A percentile compares a stretch with the other conserved stretches of the same genome.
Evolutionary conservation across 768 basidiomycete species (phyloP).

Genomic region (Pleurotus pulmonarius): DNA sequence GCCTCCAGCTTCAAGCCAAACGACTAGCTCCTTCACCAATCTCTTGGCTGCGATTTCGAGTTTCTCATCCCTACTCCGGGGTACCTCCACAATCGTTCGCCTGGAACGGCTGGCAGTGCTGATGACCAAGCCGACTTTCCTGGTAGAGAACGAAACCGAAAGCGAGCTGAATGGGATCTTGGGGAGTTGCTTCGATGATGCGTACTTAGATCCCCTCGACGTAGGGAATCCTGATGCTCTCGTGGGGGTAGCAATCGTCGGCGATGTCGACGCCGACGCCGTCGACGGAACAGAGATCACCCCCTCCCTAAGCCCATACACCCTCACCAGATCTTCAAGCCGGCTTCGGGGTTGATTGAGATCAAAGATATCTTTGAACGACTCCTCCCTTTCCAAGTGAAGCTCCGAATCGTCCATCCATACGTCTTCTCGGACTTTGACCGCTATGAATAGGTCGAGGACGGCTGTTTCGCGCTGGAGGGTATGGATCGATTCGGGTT

Average conservation of each 20-base stretch:
- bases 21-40: conserved; percentile 45
- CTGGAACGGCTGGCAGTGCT: conserved; percentile 29
- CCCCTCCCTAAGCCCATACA: conserved; percentile 36
- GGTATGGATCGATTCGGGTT: conserved; percentile 29
- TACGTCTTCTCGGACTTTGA: conserved; percentile 79
- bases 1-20: conserved; percentile 27
- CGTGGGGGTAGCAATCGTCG: neutral
- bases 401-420: conserved; percentile 71
- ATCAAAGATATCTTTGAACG: conserved; percentile 78
- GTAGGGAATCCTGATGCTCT: neutral
- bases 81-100: conserved; percentile 53
- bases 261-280: conserved; percentile 5
- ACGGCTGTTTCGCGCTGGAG: conserved; percentile 71
- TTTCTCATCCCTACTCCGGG: conserved; percentile 46
- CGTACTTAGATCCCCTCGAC: neutral
- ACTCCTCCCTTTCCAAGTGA: conserved; percentile 72
- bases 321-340: conserved; percentile 68
- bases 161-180: conserved; percentile 36
- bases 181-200: conserved; percentile 1
- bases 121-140: conserved; percentile 36
- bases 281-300: conserved; percentile 27
- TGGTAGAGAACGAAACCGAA: conserved; percentile 37
- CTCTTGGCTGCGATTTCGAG: conserved; percentile 53
- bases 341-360: conserved; percentile 70
- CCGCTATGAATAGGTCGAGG: conserved; percentile 75